A percentile compares a stretch with the other conserved stretches of the same genome.
Conservation (phyloP, 129 eudicot species). For the Centaurea solstitialis region DNA sequence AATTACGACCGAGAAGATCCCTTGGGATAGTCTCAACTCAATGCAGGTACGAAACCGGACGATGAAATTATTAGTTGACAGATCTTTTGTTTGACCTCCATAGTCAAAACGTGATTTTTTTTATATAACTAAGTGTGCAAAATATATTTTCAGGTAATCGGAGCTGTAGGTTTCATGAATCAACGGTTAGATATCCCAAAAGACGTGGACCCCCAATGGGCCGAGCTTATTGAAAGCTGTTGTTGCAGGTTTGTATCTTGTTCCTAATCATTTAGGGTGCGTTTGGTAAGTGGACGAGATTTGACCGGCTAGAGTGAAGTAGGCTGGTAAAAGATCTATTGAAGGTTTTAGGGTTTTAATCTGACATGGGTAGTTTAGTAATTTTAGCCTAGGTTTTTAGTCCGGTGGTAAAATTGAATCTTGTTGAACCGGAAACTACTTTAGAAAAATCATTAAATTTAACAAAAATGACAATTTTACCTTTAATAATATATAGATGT, state of each 20-base stretch:
- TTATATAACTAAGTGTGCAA: not conserved
- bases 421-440: not conserved
- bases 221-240: constrained; percentile 80
- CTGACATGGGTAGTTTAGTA: too few species aligned
- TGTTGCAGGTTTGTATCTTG: constrained; percentile 61
- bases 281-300: too few species aligned
- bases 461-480: too few species aligned
- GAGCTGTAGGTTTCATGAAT: constrained; percentile 96
- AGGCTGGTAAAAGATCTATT: too few species aligned
- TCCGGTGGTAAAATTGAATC: too few species aligned
- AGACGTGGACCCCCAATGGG: constrained; percentile 89
- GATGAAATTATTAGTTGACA: not conserved
- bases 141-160: constrained; percentile 68
- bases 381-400: too few species aligned
- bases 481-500: too few species aligned
- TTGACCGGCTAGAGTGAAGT: too few species aligned
- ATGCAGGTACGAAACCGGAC: constrained; percentile 68
- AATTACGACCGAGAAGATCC: constrained; percentile 82
- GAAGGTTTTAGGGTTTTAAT: too few species aligned
- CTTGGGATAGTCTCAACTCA: constrained; percentile 93
- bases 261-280: not conserved
- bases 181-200: constrained; percentile 81
- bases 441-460: too few species aligned
- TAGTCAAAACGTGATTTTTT: constrained; percentile 20
- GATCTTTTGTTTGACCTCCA: constrained; percentile 13